Percentiles rank a stretch among this genome's conserved stretches.
These are phyloP conservation scores for Stagonosporopsis vannaccii DNA, from an alignment of 2,329 filamentous ascomycete species.

Conservation along the genomic window DNA sequence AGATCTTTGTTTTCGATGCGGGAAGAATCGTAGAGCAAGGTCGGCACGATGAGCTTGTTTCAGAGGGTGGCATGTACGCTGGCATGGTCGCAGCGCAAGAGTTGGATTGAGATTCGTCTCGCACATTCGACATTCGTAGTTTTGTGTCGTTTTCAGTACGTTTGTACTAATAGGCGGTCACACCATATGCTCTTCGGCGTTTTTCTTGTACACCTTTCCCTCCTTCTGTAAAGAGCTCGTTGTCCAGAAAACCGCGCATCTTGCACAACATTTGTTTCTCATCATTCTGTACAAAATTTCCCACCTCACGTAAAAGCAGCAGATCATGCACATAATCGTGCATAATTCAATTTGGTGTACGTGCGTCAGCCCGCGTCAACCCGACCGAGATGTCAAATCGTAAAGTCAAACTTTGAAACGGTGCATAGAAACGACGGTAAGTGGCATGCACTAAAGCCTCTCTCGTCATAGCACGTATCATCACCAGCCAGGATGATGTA, in stretches of 20 bases:
- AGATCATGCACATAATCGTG: not conserved
- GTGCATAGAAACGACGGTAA: not conserved
- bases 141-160: not conserved
- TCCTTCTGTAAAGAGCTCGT: constrained; percentile 1
- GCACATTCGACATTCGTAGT: not conserved
- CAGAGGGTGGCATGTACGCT: constrained; percentile 44
- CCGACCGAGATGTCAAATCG: constrained; percentile 9
- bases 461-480: constrained; percentile 33
- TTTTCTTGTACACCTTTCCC: not conserved
- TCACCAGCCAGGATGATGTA: constrained; percentile 20
- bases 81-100: constrained; percentile 49
- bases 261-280: not conserved
- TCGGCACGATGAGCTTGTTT: constrained; percentile 66
- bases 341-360: not conserved
- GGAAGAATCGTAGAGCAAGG: constrained; percentile 68
- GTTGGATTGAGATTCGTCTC: constrained; percentile 30
- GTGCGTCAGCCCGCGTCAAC: not conserved
- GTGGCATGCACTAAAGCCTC: constrained; percentile 25
- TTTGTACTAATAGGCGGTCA: not conserved
- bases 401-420: constrained; percentile 8
- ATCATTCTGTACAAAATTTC: not conserved
- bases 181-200: not conserved
- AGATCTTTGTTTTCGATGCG: constrained; percentile 80
- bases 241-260: not conserved
- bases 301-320: not conserved